Base-by-base conservation (phyloP, 208 protist species). In the Balamuthia mandrillaris region DNA sequence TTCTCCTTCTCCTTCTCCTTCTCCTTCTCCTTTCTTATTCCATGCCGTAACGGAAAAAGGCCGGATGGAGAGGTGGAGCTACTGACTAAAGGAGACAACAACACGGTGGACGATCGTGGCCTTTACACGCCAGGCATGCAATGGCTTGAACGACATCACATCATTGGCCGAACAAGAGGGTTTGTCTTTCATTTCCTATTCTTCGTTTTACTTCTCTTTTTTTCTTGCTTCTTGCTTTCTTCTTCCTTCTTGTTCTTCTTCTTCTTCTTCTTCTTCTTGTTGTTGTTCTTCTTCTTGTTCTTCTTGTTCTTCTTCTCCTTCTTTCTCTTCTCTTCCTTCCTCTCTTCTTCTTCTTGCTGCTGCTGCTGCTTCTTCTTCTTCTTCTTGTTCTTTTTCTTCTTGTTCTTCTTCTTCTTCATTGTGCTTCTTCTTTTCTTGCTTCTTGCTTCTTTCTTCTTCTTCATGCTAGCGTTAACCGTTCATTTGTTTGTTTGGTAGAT, bases 71-170 rank as follows among this genome's bases (percentile, higher is more conserved):
- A 63, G 12, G 21, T 91, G 65, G 78, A 96, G 6, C 92, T 96
- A 41, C 92, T 98, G 39, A 99, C 97, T 4, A 99, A 99, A 86
- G 97, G 97, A 16, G 97, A 99, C 88, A 98, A 98, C 89, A 99
- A 99, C 88, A 47, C 88, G 0, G 90, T 96, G 18, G 94, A 98
- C 86, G 97, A 99, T 85, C 66, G 85, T 51, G 82, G 83, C 29
- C 52, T 92, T 61, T 98, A 97, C 77, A 70, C 87, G 0, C 24
- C 79, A 0, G 94, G 94, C 9, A 90, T 92, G 29, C 75, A 92
- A 33, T 98, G 95, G 95, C 86, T 98, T 16, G 86, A 89, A 24
- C 90, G 95, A 56, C 87, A 94, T 9, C 88, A 97, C 47, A 94
- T 98, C 21, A 82, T 97, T 39, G 96, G 96, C 51, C 95, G 95